Percentiles rank a stretch among this genome's conserved stretches.
phyloP scores from a whole-genome alignment of 2,329 filamentous ascomycete species.

The Nemania abortiva region DNA sequence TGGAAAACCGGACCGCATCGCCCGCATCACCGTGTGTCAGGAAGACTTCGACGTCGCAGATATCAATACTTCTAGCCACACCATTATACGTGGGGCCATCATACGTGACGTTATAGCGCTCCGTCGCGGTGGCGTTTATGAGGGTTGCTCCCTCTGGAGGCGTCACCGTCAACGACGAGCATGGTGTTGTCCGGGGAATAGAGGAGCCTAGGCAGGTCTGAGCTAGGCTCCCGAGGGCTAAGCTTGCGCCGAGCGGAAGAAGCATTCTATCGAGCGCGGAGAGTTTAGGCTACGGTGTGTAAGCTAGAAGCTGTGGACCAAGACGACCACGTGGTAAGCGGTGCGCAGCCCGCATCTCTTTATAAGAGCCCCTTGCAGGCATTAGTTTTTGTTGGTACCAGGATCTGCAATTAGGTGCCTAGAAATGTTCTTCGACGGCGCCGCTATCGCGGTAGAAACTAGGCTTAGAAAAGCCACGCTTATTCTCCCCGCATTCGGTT shows the following conservation, averaged over 20 bases:
- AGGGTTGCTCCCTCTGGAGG: constrained; percentile 39
- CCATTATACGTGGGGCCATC: constrained; percentile 38
- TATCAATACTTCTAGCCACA: constrained; percentile 34
- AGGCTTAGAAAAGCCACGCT: neutral
- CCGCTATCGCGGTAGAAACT: constrained; percentile 10
- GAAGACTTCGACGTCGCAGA: constrained; percentile 44
- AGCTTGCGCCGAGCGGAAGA: constrained; percentile 5
- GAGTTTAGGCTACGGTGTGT: neutral
- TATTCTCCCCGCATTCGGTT: constrained; percentile 18
- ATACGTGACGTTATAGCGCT: constrained; percentile 42
- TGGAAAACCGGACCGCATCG: constrained; percentile 41
- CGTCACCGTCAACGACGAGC: constrained; percentile 39
- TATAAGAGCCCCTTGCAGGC: constrained; percentile 1
- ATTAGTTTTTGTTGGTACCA: constrained; percentile 5
- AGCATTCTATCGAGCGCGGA: constrained; percentile 7
- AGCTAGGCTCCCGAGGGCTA: constrained; percentile 26
- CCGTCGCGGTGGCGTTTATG: constrained; percentile 42
- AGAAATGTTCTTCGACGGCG: neutral
- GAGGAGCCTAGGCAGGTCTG: constrained; percentile 20
- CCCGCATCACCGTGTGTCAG: constrained; percentile 44
- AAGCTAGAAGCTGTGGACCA: neutral
- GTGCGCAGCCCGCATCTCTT: neutral
- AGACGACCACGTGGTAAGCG: neutral
- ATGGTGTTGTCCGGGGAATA: constrained; percentile 19
- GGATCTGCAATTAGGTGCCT: neutral